phyloP scores from a whole-genome alignment of 169 alveolate genomes.

The Fabrea salina region DNA sequence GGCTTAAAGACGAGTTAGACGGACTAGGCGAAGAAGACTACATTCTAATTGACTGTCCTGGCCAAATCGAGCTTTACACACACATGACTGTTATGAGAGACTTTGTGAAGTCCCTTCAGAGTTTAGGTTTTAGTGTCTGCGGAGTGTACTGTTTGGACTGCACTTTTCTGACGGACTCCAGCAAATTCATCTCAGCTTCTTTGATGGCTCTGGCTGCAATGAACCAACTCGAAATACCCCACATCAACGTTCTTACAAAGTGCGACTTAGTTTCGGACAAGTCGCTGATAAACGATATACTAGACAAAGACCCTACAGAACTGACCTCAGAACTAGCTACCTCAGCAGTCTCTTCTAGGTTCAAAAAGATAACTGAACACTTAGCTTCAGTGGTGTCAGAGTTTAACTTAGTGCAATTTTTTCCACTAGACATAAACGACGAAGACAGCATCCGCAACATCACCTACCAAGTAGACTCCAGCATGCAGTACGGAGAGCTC shows the following conservation, averaged over 20 bases:
- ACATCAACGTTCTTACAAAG: slow-evolving; percentile 93
- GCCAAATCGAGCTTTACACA: slow-evolving; percentile 95
- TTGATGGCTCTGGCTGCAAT: slow-evolving; percentile 93
- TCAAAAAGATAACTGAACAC: slow-evolving; percentile 14
- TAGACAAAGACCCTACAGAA: slow-evolving; percentile 28
- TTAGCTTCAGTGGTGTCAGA: slow-evolving; percentile 24
- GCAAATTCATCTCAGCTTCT: slow-evolving; percentile 93
- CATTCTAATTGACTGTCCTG: slow-evolving; percentile 96
- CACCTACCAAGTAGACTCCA: slow-evolving; percentile 25
- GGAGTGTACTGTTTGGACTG: slow-evolving; percentile 93
- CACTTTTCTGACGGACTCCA: slow-evolving; percentile 91
- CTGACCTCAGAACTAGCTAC: neutral
- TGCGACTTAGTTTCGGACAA: slow-evolving; percentile 90
- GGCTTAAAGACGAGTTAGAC: slow-evolving; percentile 92
- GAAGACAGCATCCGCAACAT: slow-evolving; percentile 33
- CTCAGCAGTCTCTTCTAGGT: neutral
- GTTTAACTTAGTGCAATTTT: slow-evolving; percentile 4
- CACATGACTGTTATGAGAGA: slow-evolving; percentile 93
- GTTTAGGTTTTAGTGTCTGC: slow-evolving; percentile 89
- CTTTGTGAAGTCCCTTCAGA: slow-evolving; percentile 76
- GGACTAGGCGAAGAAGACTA: slow-evolving; percentile 92
- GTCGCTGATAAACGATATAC: slow-evolving; percentile 28
- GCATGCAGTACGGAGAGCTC: slow-evolving; percentile 51
- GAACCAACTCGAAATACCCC: slow-evolving; percentile 95
- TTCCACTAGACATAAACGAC: slow-evolving; percentile 12